Evolutionary conservation across 148 eudicot species (phyloP).

Genomic region (Camellia japonica): DNA sequence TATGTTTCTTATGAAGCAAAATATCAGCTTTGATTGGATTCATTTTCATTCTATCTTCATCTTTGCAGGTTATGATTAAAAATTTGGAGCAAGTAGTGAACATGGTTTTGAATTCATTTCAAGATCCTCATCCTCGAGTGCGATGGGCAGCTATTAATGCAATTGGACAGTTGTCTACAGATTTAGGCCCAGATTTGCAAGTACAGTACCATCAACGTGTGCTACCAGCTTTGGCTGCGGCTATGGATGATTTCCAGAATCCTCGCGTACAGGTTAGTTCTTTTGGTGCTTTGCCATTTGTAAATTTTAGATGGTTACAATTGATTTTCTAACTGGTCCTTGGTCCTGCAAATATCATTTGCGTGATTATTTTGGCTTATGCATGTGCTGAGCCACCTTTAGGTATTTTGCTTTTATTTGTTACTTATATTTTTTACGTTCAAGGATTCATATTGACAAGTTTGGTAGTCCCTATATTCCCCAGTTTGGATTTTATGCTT

Average conservation of each 20-base stretch:
- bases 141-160: slow-evolving; percentile 99
- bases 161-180: slow-evolving; percentile 92
- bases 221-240: slow-evolving; percentile 78
- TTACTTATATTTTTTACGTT: no score
- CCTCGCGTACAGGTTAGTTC: slow-evolving; percentile 87
- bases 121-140: slow-evolving; percentile 92
- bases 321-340: background rate
- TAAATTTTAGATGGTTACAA: background rate
- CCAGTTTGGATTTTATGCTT: no score
- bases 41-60: background rate
- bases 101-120: slow-evolving; percentile 83
- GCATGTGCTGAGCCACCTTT: background rate
- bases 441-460: background rate
- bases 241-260: slow-evolving; percentile 97
- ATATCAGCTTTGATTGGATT: background rate
- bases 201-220: slow-evolving; percentile 74
- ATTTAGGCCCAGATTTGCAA: slow-evolving; percentile 95
- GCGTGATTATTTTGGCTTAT: slow-evolving; percentile 7
- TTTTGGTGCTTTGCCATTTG: background rate
- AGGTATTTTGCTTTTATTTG: background rate
- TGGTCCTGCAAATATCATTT: background rate
- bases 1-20: background rate
- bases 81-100: slow-evolving; percentile 84
- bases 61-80: slow-evolving; percentile 77
- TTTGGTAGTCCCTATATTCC: background rate